Evolutionary conservation across 75 land plant species (phyloP).

Genomic region (Picea sitchensis): DNA sequence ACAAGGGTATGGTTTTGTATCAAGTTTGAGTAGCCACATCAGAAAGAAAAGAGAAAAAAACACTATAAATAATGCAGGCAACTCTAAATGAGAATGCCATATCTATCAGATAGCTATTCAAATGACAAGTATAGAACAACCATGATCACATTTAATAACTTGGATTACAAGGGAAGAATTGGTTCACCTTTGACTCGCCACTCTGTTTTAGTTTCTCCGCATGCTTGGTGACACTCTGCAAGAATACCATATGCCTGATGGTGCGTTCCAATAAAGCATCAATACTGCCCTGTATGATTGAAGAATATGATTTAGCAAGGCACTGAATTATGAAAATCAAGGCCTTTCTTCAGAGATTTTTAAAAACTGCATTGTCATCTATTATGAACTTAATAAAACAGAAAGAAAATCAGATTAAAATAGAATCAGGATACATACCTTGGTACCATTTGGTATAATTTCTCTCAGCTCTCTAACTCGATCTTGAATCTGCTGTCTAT

Average conservation of each 20-base stretch:
- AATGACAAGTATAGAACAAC: background rate
- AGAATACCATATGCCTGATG: conserved; percentile 83
- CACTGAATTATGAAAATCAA: conserved; percentile 9
- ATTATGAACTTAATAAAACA: background rate
- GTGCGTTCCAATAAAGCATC: conserved; percentile 85
- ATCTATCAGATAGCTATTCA: background rate
- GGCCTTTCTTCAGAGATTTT: conserved; percentile 14
- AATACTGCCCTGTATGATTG: conserved; percentile 74
- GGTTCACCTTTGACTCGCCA: conserved; percentile 60
- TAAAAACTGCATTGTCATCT: background rate
- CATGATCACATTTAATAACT: background rate
- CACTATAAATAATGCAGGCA: background rate
- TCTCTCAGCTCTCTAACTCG: conserved; percentile 80
- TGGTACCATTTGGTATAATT: conserved; percentile 86
- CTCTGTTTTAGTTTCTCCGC: conserved; percentile 70
- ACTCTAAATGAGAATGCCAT: background rate
- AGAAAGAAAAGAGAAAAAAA: background rate
- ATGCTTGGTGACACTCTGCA: conserved; percentile 88
- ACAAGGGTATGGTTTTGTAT: background rate
- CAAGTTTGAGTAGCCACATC: background rate
- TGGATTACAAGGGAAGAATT: background rate
- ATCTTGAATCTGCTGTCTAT: conserved; percentile 94
- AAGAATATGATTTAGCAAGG: conserved; percentile 9
- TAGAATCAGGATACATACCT: conserved; percentile 32
- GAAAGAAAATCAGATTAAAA: background rate